Percentiles rank a stretch among this genome's conserved stretches.
Evolutionary conservation across 192 early-diverging fungal species (phyloP).

Genomic region (Coemansia brasiliensis): DNA sequence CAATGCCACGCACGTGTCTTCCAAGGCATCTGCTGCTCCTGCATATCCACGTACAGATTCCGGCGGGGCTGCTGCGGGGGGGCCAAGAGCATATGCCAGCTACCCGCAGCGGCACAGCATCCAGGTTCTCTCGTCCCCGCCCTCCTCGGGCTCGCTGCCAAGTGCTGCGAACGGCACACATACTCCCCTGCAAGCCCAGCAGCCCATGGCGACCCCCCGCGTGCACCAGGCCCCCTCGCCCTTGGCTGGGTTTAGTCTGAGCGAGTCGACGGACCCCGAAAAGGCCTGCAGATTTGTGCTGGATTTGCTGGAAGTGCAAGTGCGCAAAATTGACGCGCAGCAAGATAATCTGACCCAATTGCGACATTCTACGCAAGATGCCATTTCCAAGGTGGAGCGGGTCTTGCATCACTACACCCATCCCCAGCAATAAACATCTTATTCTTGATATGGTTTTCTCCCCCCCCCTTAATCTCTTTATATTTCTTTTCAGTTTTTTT

Average conservation of each 20-base stretch:
- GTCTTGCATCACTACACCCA: constrained; percentile 24
- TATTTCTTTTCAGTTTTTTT: no score
- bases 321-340: constrained; percentile 40
- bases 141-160: neutral
- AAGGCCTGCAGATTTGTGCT: constrained; percentile 31
- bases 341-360: constrained; percentile 33
- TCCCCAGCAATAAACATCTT: constrained; percentile 5
- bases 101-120: constrained; percentile 14
- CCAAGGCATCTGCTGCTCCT: neutral
- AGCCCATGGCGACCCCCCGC: no score
- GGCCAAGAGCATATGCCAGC: no score
- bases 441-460: no score
- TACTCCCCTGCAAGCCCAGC: no score
- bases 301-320: constrained; percentile 34
- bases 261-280: constrained; percentile 20
- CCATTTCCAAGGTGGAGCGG: constrained; percentile 37
- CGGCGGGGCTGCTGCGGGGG: no score
- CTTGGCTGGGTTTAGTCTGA: constrained; percentile 2
- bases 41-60: constrained; percentile 1
- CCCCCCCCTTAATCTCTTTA: no score
- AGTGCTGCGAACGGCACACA: neutral
- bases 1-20: neutral
- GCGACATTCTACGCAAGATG: constrained; percentile 24
- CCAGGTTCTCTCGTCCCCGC: constrained; percentile 10
- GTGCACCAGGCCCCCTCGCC: no score